Evolutionary conservation across 257 asterid genomes (phyloP), one percentile per base, ranked within the genome.

Genomic region (Primulina huaijiensis): DNA sequence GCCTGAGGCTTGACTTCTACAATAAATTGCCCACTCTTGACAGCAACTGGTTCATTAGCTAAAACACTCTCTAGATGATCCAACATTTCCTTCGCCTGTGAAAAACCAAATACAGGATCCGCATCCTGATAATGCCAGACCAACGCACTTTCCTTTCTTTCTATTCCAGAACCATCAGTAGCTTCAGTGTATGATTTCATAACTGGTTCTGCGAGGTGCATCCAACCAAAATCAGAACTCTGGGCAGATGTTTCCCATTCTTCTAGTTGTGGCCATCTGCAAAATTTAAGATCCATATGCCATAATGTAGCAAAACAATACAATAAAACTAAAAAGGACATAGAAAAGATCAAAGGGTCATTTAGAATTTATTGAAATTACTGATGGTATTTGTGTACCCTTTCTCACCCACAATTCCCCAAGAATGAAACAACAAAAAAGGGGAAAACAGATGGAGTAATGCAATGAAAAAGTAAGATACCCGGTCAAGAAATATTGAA

Each of bases 1-100:
- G 64, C 89, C 89, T 84, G 87, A 16, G 89, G 89, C 76, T 84
- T 84, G 70, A 84, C 83, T 82, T 84, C 89, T 23, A 84, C 85
- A 43, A 84, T 84, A 72, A 72, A 76, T 76, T 84, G 89, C 20
- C 89, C 89, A 9, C 89, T 82, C 70, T 84, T 84, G 33, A 84
- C 89, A 6, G 87, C 78, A 66, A 82, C 89, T 1, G 89, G 87
- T 60, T 84, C 89, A 69, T 84, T 84, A 8, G 89, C 85, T 73
- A 84, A 69, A 72, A 82, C 87, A 61, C 89, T 82, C 77, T 84
- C 89, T 29, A 84, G 75, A 75, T 84, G 89, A 77, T 84, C 89
- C 72, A 84, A 69, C 79, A 83, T 81, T 77, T 83, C 86, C 76
- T 81, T 81, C 14, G 86, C 86, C 70, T 83, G 88, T 76, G 88